phyloP scores from a whole-genome alignment of 352 stramenopile species.

The Phytophthora agathidicida region DNA sequence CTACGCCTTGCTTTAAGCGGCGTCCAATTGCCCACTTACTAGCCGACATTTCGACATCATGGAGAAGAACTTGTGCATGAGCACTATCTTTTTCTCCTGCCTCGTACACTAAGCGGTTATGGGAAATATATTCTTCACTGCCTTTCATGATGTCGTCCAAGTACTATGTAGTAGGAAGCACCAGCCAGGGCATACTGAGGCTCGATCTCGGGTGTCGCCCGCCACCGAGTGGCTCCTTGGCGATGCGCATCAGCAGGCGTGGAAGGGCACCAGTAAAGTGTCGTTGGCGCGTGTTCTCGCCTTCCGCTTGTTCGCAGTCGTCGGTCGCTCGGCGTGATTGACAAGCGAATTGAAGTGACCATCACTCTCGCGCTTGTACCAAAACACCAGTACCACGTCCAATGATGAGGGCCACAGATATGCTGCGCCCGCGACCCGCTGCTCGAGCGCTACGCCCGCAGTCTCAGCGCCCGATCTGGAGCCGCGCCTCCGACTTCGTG shows the following conservation, averaged over 20 bases:
- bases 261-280: neutral
- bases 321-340: neutral
- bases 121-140: no score
- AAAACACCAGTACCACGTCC: neutral
- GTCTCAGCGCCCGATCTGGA: conserved; percentile 44
- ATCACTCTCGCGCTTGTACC: conserved; percentile 2
- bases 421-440: conserved; percentile 30
- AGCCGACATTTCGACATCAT: no score
- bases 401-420: conserved; percentile 7
- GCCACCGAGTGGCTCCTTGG: no score
- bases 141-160: no score
- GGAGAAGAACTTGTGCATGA: neutral
- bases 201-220: conserved; percentile 13
- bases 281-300: neutral
- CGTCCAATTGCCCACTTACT: conserved; percentile 12
- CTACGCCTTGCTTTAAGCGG: conserved; percentile 47
- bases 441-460: conserved; percentile 7
- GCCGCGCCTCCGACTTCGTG: conserved; percentile 36
- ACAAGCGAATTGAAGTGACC: neutral
- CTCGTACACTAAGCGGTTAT: no score
- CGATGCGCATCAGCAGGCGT: neutral
- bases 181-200: conserved; percentile 5
- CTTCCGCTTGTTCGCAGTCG: conserved; percentile 6
- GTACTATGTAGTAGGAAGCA: no score
- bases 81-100: conserved; percentile 21